phyloP scores from a whole-genome alignment of 2,329 filamentous ascomycete genomes.

The Paecilomyces variotii region DNA sequence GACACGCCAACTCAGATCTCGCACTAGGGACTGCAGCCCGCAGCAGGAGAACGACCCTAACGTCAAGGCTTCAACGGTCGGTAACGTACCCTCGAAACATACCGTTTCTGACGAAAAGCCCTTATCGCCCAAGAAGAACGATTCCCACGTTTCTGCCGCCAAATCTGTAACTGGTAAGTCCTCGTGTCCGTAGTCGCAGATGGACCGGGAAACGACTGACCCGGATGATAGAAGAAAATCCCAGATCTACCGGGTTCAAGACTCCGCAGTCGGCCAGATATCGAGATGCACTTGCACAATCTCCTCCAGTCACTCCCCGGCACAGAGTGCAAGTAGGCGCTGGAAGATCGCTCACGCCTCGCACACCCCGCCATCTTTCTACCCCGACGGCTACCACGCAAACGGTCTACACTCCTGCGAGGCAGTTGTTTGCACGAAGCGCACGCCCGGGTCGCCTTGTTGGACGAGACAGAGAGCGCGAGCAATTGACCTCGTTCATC shows the following conservation, averaged over 20 bases:
- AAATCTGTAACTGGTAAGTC: slow-evolving; percentile 30
- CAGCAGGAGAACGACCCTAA: slow-evolving; percentile 21
- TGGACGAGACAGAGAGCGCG: slow-evolving; percentile 63
- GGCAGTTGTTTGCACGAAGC: slow-evolving; percentile 78
- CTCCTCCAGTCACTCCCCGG: slow-evolving; percentile 67
- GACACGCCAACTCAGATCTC: slow-evolving; percentile 27
- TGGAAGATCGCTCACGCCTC: slow-evolving; percentile 66
- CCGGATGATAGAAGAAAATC: slow-evolving; percentile 35
- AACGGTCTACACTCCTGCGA: slow-evolving; percentile 78
- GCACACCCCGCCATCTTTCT: slow-evolving; percentile 68
- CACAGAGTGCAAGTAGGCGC: slow-evolving; percentile 67
- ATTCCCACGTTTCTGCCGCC: slow-evolving; percentile 34
- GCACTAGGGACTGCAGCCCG: slow-evolving; percentile 20
- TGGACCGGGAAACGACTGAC: background rate
- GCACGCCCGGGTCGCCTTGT: slow-evolving; percentile 66
- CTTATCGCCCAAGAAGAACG: slow-evolving; percentile 40
- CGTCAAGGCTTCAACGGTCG: slow-evolving; percentile 14
- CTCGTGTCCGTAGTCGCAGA: background rate
- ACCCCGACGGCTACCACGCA: slow-evolving; percentile 55
- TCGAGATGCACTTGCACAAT: slow-evolving; percentile 68
- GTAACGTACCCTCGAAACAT: slow-evolving; percentile 42
- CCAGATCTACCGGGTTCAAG: slow-evolving; percentile 34
- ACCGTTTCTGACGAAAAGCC: slow-evolving; percentile 34
- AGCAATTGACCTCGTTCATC: slow-evolving; percentile 63
- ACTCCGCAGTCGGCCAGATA: slow-evolving; percentile 47